A percentile compares a stretch with the other conserved stretches of the same genome.
phyloP scores from a whole-genome alignment of 495 filamentous ascomycete species.

The Hypoxylon subgilvum region DNA sequence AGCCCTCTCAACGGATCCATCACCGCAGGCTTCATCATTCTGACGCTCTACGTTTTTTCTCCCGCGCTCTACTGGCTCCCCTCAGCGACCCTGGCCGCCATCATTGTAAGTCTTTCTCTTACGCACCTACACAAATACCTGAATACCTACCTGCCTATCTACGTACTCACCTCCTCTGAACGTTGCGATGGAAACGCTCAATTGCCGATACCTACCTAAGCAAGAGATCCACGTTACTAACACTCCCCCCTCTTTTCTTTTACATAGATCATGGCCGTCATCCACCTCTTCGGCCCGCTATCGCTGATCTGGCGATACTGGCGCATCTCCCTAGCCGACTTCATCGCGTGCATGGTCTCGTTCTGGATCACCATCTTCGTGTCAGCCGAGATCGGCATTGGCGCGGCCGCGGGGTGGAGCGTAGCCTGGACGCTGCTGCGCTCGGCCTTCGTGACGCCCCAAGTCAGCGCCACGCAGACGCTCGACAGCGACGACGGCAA shows the following conservation, averaged over 20 bases:
- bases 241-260: background rate
- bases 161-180: too few relatives aligned
- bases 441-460: conserved; percentile 46
- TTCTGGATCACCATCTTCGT: conserved; percentile 59
- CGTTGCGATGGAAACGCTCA: background rate
- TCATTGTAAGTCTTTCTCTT: conserved; percentile 41
- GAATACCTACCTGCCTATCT: background rate
- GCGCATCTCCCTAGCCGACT: conserved; percentile 56
- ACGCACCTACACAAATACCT: background rate
- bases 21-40: conserved; percentile 54
- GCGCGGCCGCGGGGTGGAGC: conserved; percentile 53
- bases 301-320: conserved; percentile 55
- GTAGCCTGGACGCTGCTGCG: conserved; percentile 54
- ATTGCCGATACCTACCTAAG: too few relatives aligned
- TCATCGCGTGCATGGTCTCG: conserved; percentile 55
- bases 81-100: conserved; percentile 55
- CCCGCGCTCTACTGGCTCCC: conserved; percentile 59
- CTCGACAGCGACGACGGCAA: conserved; percentile 11
- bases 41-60: conserved; percentile 56
- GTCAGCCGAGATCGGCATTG: conserved; percentile 56
- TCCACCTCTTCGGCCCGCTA: conserved; percentile 50
- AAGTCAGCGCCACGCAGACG: conserved; percentile 27
- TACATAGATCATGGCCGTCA: conserved; percentile 53
- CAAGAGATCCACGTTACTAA: background rate
- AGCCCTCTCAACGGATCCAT: conserved; percentile 55